Evolutionary conservation across 495 filamentous ascomycete species (phyloP).

Genomic region (Oidiodendron maius): DNA sequence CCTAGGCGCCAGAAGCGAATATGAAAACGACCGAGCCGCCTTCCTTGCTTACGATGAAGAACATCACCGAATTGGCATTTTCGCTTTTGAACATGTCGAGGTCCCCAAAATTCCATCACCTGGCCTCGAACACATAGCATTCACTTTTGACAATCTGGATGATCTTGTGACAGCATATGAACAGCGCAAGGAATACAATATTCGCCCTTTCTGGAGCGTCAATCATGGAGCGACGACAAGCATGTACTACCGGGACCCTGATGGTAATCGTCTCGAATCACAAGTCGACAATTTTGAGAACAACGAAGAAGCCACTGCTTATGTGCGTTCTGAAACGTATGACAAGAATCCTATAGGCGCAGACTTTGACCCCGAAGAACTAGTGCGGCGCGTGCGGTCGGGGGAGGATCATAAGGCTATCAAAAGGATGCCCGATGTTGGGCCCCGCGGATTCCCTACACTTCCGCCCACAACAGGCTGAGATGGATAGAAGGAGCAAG

Average conservation of each 20-base stretch:
- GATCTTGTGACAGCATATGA: conserved; percentile 27
- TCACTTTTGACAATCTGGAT: conserved; percentile 26
- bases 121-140: conserved; percentile 36
- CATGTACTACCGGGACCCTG: conserved; percentile 42
- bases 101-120: conserved; percentile 20
- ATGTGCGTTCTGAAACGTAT: conserved; percentile 22
- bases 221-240: conserved; percentile 39
- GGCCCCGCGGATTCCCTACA: too few relatives aligned
- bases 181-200: conserved; percentile 28
- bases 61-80: conserved; percentile 41
- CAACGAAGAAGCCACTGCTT: conserved; percentile 30
- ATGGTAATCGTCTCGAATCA: conserved; percentile 39
- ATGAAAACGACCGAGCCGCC: conserved; percentile 13
- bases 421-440: too few relatives aligned
- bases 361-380: conserved; percentile 34
- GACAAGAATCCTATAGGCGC: conserved; percentile 29
- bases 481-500: too few relatives aligned
- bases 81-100: too few relatives aligned
- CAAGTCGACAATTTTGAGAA: conserved; percentile 40
- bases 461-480: too few relatives aligned
- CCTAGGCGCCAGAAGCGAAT: conserved; percentile 23
- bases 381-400: too few relatives aligned
- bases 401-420: too few relatives aligned
- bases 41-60: conserved; percentile 41
- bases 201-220: conserved; percentile 33